phyloP scores from a whole-genome alignment of 768 basidiomycete species.

The Suillus weaverae region DNA sequence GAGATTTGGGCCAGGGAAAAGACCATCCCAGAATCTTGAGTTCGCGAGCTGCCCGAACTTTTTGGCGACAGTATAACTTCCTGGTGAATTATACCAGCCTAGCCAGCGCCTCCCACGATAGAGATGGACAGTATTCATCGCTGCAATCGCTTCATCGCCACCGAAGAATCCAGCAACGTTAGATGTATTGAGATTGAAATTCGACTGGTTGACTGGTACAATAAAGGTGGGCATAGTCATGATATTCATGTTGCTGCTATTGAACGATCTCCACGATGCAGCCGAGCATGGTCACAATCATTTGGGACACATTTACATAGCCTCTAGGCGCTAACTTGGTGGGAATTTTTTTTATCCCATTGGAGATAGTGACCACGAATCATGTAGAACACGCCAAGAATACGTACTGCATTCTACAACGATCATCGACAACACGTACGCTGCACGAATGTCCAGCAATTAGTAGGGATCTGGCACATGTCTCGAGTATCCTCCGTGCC shows the following conservation, averaged over 20 bases:
- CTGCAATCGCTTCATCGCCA: slow-evolving; percentile 35
- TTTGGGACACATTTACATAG: neutral
- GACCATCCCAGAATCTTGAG: slow-evolving; percentile 25
- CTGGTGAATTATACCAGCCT: slow-evolving; percentile 40
- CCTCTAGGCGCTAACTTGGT: neutral
- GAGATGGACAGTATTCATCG: slow-evolving; percentile 35
- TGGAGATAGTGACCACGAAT: neutral
- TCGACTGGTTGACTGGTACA: neutral
- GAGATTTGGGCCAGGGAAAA: slow-evolving; percentile 22
- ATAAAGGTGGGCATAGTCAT: neutral
- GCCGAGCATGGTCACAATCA: neutral
- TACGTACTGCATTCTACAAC: neutral
- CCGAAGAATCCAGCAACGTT: slow-evolving; percentile 38
- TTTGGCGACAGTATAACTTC: slow-evolving; percentile 31
- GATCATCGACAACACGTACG: neutral
- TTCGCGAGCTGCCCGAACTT: slow-evolving; percentile 30
- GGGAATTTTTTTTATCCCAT: neutral
- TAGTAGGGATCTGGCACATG: slow-evolving; percentile 43
- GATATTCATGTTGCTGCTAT: neutral
- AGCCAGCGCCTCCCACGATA: slow-evolving; percentile 34
- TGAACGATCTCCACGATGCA: neutral
- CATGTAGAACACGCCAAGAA: neutral
- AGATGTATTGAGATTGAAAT: slow-evolving; percentile 27
- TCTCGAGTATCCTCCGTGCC: slow-evolving; percentile 67
- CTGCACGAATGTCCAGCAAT: neutral